Evolutionary conservation across 2,329 filamentous ascomycete species (phyloP).

Genomic region (Alternaria triticimaculans): DNA sequence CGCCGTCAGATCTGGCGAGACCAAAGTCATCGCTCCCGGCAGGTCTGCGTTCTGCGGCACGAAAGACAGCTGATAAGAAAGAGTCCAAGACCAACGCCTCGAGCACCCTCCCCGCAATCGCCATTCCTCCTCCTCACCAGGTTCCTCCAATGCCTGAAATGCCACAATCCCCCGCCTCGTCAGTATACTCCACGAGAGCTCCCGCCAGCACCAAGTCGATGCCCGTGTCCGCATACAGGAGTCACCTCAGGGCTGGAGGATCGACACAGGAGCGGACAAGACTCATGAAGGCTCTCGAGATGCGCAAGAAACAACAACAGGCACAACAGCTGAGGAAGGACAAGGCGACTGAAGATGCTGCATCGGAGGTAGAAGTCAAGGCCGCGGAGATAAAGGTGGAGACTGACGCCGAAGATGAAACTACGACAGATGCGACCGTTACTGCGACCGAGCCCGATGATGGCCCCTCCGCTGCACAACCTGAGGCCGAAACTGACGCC

Average conservation of each 20-base stretch:
- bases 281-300: slow-evolving; percentile 90
- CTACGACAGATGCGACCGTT: not conserved
- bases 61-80: slow-evolving; percentile 39
- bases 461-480: not conserved
- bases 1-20: slow-evolving; percentile 57
- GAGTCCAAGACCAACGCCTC: slow-evolving; percentile 47
- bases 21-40: slow-evolving; percentile 81
- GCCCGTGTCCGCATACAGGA: slow-evolving; percentile 47
- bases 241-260: slow-evolving; percentile 52
- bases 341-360: slow-evolving; percentile 17
- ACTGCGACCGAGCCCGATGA: slow-evolving; percentile 4
- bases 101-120: slow-evolving; percentile 36
- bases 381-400: slow-evolving; percentile 3
- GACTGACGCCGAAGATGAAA: not conserved
- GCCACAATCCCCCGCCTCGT: slow-evolving; percentile 46
- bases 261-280: slow-evolving; percentile 90
- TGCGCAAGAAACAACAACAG: slow-evolving; percentile 80
- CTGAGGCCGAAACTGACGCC: slow-evolving; percentile 7
- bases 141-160: slow-evolving; percentile 45
- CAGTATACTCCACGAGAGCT: slow-evolving; percentile 48
- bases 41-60: slow-evolving; percentile 67
- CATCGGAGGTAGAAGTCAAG: slow-evolving; percentile 6
- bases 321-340: slow-evolving; percentile 30
- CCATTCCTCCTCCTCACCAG: slow-evolving; percentile 42
- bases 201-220: slow-evolving; percentile 53